Evolutionary conservation across 2,329 filamentous ascomycete genomes (phyloP), one percentile per base, ranked within the genome.

Genomic region (Penicillium sp.): DNA sequence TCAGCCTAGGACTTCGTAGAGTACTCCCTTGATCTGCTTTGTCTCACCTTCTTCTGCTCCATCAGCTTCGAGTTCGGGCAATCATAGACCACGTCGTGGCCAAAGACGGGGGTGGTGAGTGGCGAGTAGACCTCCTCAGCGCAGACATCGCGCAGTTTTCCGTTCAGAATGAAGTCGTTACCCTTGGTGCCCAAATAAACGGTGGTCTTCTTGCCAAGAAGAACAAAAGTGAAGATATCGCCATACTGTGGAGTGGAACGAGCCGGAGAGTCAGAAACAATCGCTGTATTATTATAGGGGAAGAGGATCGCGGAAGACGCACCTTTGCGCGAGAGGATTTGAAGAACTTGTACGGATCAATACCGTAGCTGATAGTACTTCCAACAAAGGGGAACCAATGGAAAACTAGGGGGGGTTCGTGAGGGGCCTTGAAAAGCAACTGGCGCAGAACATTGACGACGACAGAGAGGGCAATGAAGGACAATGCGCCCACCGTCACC

Each of bases 351-450:
- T 81, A 85, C 1, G 84, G 66, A 68, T 97, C 91, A 75, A 97
- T 97, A 73, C 93, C 93, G 76, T 97, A 99, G 37, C 85, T 89
- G 65, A 97, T 80, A 54, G 94, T 97, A 78, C 88, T 97, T 59
- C 93, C 93, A 66, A 99, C 81, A 61, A 96, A 75, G 52, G 84
- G 84, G 26, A 87, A 73, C 79, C 77, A 83, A 71, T 86, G 84
- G 71, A 86, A 86, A 42, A 86, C 84, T 24, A 86, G 64, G 0
- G 84, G 84, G 24, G 89, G 89, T 70, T 91, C 88, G 70, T 91
- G 89, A 45, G 88, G 84, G 64, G 91, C 93, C 76, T 84, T 89
- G 78, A 91, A 85, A 56, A 97, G 77, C 50, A 95, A 63, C 75
- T 97, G 93, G 58, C 80, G 80, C 62, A 90, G 67, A 59, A 97